phyloP scores from a whole-genome alignment of 2,329 filamentous ascomycete genomes.

The Sporothrix pallida region DNA sequence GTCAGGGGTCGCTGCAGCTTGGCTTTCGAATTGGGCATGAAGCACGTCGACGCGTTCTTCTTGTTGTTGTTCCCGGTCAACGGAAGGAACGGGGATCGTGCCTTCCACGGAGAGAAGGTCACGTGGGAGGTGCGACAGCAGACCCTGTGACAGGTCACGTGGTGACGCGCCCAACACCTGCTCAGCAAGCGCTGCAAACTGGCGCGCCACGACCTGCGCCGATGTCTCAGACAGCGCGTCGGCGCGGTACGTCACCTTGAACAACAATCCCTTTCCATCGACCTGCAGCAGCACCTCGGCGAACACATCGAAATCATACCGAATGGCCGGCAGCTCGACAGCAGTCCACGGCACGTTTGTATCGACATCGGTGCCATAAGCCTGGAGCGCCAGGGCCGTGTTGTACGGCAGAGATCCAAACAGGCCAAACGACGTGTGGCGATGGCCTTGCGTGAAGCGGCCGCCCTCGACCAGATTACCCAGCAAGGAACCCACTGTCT shows the following conservation, averaged over 20 bases:
- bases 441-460: slow-evolving; percentile 37
- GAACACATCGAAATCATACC: slow-evolving; percentile 38
- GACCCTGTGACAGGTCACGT: slow-evolving; percentile 33
- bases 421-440: slow-evolving; percentile 41
- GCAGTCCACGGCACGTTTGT: slow-evolving; percentile 32
- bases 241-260: slow-evolving; percentile 37
- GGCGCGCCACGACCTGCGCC: slow-evolving; percentile 36
- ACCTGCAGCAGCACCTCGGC: slow-evolving; percentile 36
- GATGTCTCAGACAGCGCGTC: slow-evolving; percentile 37
- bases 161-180: slow-evolving; percentile 33
- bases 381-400: slow-evolving; percentile 46
- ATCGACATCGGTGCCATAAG: slow-evolving; percentile 37
- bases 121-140: slow-evolving; percentile 34
- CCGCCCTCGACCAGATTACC: slow-evolving; percentile 11
- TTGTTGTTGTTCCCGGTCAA: slow-evolving; percentile 14
- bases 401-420: slow-evolving; percentile 45
- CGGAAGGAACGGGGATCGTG: not conserved
- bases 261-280: slow-evolving; percentile 15
- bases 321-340: slow-evolving; percentile 34
- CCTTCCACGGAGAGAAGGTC: slow-evolving; percentile 32
- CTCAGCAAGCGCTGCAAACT: slow-evolving; percentile 37
- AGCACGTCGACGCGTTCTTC: slow-evolving; percentile 37
- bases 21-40: slow-evolving; percentile 41
- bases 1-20: slow-evolving; percentile 38
- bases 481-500: not conserved